These are phyloP conservation scores for Fragaria ananassa DNA, from an alignment of 306 rosid species.

Conservation along the genomic window DNA sequence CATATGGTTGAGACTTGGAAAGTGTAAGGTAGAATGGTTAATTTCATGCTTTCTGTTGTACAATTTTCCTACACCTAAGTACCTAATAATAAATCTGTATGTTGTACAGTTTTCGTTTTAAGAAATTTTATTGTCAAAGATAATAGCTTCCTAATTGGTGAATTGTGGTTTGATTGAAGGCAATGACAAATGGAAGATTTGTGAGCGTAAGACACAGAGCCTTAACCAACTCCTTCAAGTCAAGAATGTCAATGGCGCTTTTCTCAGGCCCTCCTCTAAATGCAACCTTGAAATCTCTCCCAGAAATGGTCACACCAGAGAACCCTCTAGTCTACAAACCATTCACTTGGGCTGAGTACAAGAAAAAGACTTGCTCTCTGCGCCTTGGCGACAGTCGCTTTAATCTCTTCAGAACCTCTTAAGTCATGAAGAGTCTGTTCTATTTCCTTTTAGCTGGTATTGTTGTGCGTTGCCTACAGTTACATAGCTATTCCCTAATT, in stretches of 20 bases:
- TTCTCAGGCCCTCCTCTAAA: constrained; percentile 67
- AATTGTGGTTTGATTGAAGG: constrained; percentile 36
- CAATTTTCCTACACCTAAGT: background rate
- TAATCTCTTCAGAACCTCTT: constrained; percentile 39
- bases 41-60: background rate
- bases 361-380: constrained; percentile 54
- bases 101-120: background rate
- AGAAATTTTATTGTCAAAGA: background rate
- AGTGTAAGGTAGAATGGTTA: background rate
- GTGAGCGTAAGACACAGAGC: constrained; percentile 75
- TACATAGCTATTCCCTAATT: background rate
- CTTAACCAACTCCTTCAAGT: constrained; percentile 38
- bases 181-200: constrained; percentile 81
- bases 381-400: constrained; percentile 62
- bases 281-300: constrained; percentile 41
- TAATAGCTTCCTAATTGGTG: background rate
- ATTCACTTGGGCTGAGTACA: constrained; percentile 83
- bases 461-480: background rate
- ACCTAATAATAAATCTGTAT: background rate
- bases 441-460: background rate
- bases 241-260: constrained; percentile 63
- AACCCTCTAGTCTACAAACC: constrained; percentile 53
- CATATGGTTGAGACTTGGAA: background rate
- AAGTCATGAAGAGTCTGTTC: background rate
- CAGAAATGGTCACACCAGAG: constrained; percentile 49